Evolutionary conservation across 495 filamentous ascomycete species (phyloP), one percentile per base, ranked within the genome.

Genomic region (Daldinia decipiens): DNA sequence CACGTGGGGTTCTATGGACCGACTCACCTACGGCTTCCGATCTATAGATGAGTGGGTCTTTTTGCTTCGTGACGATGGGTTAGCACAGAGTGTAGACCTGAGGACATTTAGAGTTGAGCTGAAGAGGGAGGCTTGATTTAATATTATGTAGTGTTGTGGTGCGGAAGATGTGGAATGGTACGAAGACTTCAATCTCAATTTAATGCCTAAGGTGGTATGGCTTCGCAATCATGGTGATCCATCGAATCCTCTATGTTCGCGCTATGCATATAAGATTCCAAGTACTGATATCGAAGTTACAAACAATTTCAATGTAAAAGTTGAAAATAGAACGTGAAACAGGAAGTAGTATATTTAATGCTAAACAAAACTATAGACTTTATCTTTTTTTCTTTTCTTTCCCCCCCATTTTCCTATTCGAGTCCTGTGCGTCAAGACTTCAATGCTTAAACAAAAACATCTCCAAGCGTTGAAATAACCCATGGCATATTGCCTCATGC

Each of bases 1-100:
- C 32, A 77, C 76, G 1, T 81, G 78, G 78, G 71, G 52, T 1
- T 64, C 70, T n/a, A 70, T 78, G 73, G 78, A 81, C 32, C 67
- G 79, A 39, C 60, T 69, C 9, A 76, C 75, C 1, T 81, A 78
- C 21, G 72, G 72, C 11, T 76, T 74, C 21, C 64, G 68, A 34
- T 74, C 74, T n/a, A 66, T 76, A 27, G 72, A 76, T 29, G 74
- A 76, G 59, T 74, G 74, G 8, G 27, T 74, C 19, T 76, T 76
- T 19, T 40, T 34, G n/a, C 51, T 73, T 9, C 27, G 12, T 4
- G 58, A 5, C 2, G 34, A 66, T 32, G 65, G 62, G 6, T 43
- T 36, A 7, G 65, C 62, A 1, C 56, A 62, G 52, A 66, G 56
- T 32, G 27, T 69, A 6, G 40, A 65, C 24, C 34, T 73, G 4